Conservation (phyloP, 2,329 filamentous ascomycete species). For the Aplosporella prunicola region DNA sequence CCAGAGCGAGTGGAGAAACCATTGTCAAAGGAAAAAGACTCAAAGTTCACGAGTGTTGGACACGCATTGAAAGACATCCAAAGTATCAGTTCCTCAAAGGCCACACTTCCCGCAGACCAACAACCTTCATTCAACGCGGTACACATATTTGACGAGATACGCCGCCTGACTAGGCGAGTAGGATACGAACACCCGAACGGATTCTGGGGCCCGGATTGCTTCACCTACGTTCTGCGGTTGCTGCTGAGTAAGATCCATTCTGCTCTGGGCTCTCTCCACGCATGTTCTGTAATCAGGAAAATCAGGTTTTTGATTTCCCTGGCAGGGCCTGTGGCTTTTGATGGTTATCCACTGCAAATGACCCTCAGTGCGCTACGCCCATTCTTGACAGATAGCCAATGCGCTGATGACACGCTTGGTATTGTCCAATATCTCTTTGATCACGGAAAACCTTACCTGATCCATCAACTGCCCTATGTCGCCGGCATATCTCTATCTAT, state of each 20-base stretch:
- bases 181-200: conserved; percentile 51
- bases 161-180: conserved; percentile 66
- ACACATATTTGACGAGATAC: conserved; percentile 64
- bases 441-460: conserved; percentile 56
- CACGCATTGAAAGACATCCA: conserved; percentile 62
- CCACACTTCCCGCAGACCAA: conserved; percentile 62
- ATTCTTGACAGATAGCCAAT: conserved; percentile 74
- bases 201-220: conserved; percentile 70
- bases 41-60: conserved; percentile 53
- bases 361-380: conserved; percentile 69
- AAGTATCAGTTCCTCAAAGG: conserved; percentile 54
- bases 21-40: conserved; percentile 48
- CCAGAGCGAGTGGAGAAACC: conserved; percentile 64
- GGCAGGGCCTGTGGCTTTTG: conserved; percentile 60
- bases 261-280: conserved; percentile 76
- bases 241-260: conserved; percentile 74
- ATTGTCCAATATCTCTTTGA: conserved; percentile 75
- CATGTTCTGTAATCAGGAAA: conserved; percentile 78
- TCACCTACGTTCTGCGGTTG: conserved; percentile 64
- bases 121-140: conserved; percentile 80
- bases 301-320: conserved; percentile 72
- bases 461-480: conserved; percentile 60
- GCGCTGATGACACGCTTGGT: conserved; percentile 81
- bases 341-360: conserved; percentile 84
- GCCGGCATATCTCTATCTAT: conserved; percentile 72